Percentiles rank a stretch among this genome's conserved stretches.
Evolutionary conservation across 1,284 basidiomycete genomes (phyloP).

Genomic region (Leccinum angustisporum): DNA sequence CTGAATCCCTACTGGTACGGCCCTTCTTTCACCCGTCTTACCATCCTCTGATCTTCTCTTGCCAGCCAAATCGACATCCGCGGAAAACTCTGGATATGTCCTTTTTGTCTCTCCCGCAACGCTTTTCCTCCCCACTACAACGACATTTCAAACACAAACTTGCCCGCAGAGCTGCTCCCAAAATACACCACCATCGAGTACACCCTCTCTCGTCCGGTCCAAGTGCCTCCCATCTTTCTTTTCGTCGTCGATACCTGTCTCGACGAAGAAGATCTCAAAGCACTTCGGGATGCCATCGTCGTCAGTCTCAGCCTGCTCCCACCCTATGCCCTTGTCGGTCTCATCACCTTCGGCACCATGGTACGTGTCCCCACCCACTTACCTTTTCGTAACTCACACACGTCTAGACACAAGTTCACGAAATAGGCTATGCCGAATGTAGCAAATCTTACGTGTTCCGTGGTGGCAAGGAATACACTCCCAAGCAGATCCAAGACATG

Average conservation of each 20-base stretch:
- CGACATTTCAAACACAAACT: constrained; percentile 96
- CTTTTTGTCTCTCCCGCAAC: constrained; percentile 96
- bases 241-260: constrained; percentile 98
- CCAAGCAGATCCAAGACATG: constrained; percentile 99
- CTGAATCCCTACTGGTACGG: constrained; percentile 95
- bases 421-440: constrained; percentile 95
- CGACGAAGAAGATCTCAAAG: constrained; percentile 95
- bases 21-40: neutral
- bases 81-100: constrained; percentile 99
- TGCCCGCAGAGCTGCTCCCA: constrained; percentile 93
- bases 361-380: constrained; percentile 43
- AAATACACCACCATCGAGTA: constrained; percentile 99
- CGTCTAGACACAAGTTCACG: constrained; percentile 93
- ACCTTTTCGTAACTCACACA: constrained; percentile 4
- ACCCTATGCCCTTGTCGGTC: constrained; percentile 90
- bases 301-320: constrained; percentile 93
- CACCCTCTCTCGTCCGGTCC: constrained; percentile 88
- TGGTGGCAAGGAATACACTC: constrained; percentile 96
- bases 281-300: constrained; percentile 89
- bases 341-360: constrained; percentile 98
- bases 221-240: constrained; percentile 93
- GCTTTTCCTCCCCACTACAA: constrained; percentile 99
- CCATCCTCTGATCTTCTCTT: constrained; percentile 6
- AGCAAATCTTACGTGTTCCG: constrained; percentile 99
- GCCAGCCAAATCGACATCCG: constrained; percentile 95